Percentiles rank a stretch among this genome's conserved stretches.
Conservation (phyloP, 225 moss, liverwort and hornwort species). For the Marchantia polymorpha region DNA sequence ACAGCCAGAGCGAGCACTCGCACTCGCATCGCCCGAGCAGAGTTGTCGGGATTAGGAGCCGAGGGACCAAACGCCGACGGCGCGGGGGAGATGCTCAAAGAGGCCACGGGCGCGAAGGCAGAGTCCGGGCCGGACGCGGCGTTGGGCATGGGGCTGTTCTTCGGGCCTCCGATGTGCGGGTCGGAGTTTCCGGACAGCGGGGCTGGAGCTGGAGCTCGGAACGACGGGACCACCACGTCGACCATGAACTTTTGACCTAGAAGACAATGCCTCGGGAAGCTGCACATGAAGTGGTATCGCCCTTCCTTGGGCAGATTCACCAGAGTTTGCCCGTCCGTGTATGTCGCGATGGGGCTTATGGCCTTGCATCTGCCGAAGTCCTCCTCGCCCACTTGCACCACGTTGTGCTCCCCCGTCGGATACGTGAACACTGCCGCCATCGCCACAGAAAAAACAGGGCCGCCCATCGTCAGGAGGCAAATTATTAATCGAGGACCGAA, state of each 20-base stretch:
- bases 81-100: constrained; percentile 8
- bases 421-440: constrained; percentile 38
- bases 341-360: constrained; percentile 31
- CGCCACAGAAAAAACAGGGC: background rate
- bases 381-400: constrained; percentile 38
- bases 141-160: background rate
- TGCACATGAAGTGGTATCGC: constrained; percentile 41
- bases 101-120: constrained; percentile 8
- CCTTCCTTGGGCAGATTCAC: constrained; percentile 38
- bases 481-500: too few species aligned
- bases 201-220: constrained; percentile 10
- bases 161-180: background rate
- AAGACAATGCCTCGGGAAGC: constrained; percentile 27
- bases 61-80: constrained; percentile 14
- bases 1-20: background rate
- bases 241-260: constrained; percentile 40
- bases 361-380: constrained; percentile 35
- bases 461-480: background rate
- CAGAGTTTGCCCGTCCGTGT: constrained; percentile 39
- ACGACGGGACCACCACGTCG: constrained; percentile 17
- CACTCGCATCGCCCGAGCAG: background rate
- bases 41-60: constrained; percentile 11
- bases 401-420: constrained; percentile 36
- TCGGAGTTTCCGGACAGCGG: constrained; percentile 9
- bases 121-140: background rate